These are phyloP conservation scores for Zasmidium citrigriseum DNA, from an alignment of 2,329 filamentous ascomycete species.

Conservation along the genomic window DNA sequence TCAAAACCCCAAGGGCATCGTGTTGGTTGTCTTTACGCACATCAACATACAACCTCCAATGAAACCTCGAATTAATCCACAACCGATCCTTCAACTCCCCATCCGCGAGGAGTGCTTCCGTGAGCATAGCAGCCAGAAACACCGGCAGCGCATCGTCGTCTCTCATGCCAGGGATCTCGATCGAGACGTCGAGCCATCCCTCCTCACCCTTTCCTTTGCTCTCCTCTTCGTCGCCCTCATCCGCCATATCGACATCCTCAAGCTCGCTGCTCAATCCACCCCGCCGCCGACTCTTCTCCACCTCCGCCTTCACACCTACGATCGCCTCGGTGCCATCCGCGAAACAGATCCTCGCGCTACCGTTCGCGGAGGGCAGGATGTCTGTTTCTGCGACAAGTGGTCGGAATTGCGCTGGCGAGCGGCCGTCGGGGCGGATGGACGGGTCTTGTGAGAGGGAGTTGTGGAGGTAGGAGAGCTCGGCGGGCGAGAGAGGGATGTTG, in stretches of 20 bases:
- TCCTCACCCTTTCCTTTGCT: constrained; percentile 52
- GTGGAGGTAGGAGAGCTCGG: constrained; percentile 95
- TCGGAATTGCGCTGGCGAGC: constrained; percentile 81
- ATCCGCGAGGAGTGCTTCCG: constrained; percentile 78
- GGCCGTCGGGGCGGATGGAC: constrained; percentile 87
- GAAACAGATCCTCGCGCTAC: constrained; percentile 90
- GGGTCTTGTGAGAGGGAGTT: constrained; percentile 77
- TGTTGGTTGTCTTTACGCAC: constrained; percentile 54
- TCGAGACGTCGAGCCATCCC: constrained; percentile 82
- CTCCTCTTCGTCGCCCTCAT: constrained; percentile 38
- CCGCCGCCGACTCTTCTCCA: constrained; percentile 66
- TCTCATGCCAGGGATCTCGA: constrained; percentile 86
- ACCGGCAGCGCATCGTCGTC: constrained; percentile 90
- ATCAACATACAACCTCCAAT: constrained; percentile 96
- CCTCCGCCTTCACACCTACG: constrained; percentile 92
- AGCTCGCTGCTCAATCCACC: constrained; percentile 18
- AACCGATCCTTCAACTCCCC: constrained; percentile 68
- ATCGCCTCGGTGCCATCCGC: constrained; percentile 94
- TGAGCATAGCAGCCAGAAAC: constrained; percentile 84
- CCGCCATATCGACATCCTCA: constrained; percentile 45
- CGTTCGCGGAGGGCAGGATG: constrained; percentile 85
- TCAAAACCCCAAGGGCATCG: no score
- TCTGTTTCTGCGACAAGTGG: constrained; percentile 87
- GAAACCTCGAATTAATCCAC: constrained; percentile 86
- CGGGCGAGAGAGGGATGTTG: constrained; percentile 79